phyloP scores from a whole-genome alignment of 345 rosid genomes.

The Euclidium syriacum region DNA sequence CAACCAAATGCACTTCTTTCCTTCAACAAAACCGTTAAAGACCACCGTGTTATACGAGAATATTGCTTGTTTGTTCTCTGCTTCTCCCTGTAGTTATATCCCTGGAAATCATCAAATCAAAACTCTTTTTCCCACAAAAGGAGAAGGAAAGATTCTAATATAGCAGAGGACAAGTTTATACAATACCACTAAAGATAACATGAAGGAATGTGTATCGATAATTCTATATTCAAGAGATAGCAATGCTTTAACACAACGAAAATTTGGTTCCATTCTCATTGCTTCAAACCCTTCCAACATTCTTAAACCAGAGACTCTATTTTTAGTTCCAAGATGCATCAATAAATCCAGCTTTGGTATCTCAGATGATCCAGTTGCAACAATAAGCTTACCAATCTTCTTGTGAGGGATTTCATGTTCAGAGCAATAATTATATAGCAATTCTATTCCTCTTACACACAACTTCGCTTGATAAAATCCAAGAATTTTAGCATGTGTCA shows the following conservation, averaged over 20 bases:
- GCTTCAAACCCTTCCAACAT: conserved; percentile 77
- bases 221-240: conserved; percentile 74
- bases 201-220: conserved; percentile 71
- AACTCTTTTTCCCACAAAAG: conserved; percentile 23
- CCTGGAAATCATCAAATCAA: conserved; percentile 42
- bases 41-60: conserved; percentile 75
- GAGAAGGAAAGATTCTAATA: neutral
- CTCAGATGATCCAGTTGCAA: conserved; percentile 58
- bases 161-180: neutral
- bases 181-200: conserved; percentile 75
- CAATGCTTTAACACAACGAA: conserved; percentile 77
- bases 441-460: conserved; percentile 69
- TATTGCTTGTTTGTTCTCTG: conserved; percentile 55
- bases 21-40: conserved; percentile 57
- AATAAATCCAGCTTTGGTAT: conserved; percentile 53
- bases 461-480: conserved; percentile 44
- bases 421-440: conserved; percentile 65
- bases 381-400: conserved; percentile 80
- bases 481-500: neutral
- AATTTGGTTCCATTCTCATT: conserved; percentile 67
- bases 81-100: conserved; percentile 64
- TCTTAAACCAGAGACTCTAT: conserved; percentile 58
- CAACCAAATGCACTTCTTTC: conserved; percentile 44
- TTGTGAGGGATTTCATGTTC: conserved; percentile 47
- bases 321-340: conserved; percentile 50